Conservation (phyloP, 2,329 filamentous ascomycete genomes). For the Diaporthe helianthi region DNA sequence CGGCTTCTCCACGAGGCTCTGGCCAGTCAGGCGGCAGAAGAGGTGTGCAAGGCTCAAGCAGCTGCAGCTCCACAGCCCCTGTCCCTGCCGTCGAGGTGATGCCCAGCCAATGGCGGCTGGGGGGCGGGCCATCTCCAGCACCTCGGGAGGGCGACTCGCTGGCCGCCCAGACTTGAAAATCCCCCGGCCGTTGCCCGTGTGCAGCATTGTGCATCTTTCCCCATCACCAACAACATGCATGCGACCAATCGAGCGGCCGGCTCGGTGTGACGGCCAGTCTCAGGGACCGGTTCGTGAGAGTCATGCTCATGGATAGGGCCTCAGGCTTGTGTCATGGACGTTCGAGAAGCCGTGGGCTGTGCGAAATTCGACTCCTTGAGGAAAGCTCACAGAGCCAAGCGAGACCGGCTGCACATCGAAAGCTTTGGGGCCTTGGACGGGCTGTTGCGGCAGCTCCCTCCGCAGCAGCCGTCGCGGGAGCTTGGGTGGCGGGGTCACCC, state of each 20-base stretch:
- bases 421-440: not conserved
- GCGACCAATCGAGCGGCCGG: slow-evolving; percentile 16
- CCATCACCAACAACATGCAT: slow-evolving; percentile 25
- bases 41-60: slow-evolving; percentile 15
- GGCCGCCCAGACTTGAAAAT: not conserved
- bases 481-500: slow-evolving; percentile 11
- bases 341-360: slow-evolving; percentile 8
- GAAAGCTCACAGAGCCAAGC: not conserved
- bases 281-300: slow-evolving; percentile 1
- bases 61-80: slow-evolving; percentile 25
- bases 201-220: not conserved
- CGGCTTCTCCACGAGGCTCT: slow-evolving; percentile 21
- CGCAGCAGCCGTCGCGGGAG: slow-evolving; percentile 18
- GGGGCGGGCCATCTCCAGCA: slow-evolving; percentile 1
- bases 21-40: slow-evolving; percentile 19
- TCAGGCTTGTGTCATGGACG: slow-evolving; percentile 20
- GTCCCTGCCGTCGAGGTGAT: slow-evolving; percentile 23
- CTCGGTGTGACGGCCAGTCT: slow-evolving; percentile 22
- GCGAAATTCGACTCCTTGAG: not conserved
- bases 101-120: slow-evolving; percentile 11
- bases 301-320: not conserved
- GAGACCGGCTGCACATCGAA: not conserved
- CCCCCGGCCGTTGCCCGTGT: not conserved
- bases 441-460: not conserved
- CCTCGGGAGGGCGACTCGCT: slow-evolving; percentile 30